Evolutionary conservation across 2,329 filamentous ascomycete genomes (phyloP), one percentile per base, ranked within the genome.

Genomic region (Ophiostoma sp.): DNA sequence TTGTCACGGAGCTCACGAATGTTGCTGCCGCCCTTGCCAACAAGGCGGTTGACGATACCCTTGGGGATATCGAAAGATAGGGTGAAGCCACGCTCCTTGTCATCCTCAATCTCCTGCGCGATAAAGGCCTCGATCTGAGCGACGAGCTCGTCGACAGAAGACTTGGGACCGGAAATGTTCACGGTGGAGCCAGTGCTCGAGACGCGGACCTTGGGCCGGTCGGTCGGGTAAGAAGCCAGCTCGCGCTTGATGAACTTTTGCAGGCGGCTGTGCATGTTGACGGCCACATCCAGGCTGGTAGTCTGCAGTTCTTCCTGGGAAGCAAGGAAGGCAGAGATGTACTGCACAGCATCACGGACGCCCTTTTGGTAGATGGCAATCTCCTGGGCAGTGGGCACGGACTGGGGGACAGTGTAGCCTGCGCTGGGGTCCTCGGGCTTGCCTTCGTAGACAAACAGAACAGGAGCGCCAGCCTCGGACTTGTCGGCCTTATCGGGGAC

Each of bases 1-100:
- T 86, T 86, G 73, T 90, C 88, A 66, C 87, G 84, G 52, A 90
- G 81, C 75, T 90, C 87, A 69, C 84, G 84, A 75, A 90, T 89
- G 76, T 89, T 85, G 79, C 86, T 88, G 23, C 88, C 88, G 67
- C 86, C 85, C 79, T 89, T 90, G 69, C 88, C 89, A 76, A 90
- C 89, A 2, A 90, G 86, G 78, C 96, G 90, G 79, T 97, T 97
- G 73, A 94, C 93, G 77, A 89, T 96, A 80, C 97, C 96, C 78
- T 97, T 92, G 8, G 94, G 94, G 82, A 97, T 99, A 73, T 97
- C 93, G 75, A 98, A 98, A 35, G 86, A 88, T 71, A 92, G 83
- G 2, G 88, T 93, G 80, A 94, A 96, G 64, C 92, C 93, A 72
- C 94, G 91, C 81, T 98, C 94, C 77, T 95, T 91, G 80, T 98